Conservation (phyloP, 1,284 basidiomycete genomes). For the Agaricales sp. region DNA sequence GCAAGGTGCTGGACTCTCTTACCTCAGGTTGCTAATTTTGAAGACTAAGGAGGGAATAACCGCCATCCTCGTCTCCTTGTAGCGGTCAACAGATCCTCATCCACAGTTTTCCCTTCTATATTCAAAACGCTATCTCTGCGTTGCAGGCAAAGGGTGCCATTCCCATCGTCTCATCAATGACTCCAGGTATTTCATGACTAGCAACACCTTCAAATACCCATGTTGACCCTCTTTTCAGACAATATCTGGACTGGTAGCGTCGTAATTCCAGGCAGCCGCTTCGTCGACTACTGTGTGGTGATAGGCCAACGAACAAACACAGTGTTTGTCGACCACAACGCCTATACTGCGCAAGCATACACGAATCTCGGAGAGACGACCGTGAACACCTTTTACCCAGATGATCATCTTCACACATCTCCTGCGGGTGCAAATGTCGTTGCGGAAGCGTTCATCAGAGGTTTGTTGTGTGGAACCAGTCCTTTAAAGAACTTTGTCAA, state of each 20-base stretch:
- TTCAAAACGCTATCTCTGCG: background rate
- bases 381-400: slow-evolving; percentile 18
- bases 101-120: background rate
- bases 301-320: slow-evolving; percentile 4
- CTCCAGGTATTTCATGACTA: no score
- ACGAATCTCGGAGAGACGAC: slow-evolving; percentile 14
- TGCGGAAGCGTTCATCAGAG: slow-evolving; percentile 15
- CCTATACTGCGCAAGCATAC: slow-evolving; percentile 8
- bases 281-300: slow-evolving; percentile 11
- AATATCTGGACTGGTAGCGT: background rate
- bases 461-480: no score
- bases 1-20: background rate
- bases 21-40: background rate
- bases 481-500: no score
- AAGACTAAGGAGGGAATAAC: background rate
- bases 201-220: no score
- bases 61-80: background rate
- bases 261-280: background rate
- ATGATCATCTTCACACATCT: slow-evolving; percentile 22
- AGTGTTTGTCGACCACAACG: background rate
- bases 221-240: background rate
- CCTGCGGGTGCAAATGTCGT: slow-evolving; percentile 15
- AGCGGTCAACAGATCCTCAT: background rate
- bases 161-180: background rate
- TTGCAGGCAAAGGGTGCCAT: background rate